These are phyloP conservation scores for Aspergillus sp. DNA, from an alignment of 2,329 filamentous ascomycete genomes.

Conservation along the genomic window DNA sequence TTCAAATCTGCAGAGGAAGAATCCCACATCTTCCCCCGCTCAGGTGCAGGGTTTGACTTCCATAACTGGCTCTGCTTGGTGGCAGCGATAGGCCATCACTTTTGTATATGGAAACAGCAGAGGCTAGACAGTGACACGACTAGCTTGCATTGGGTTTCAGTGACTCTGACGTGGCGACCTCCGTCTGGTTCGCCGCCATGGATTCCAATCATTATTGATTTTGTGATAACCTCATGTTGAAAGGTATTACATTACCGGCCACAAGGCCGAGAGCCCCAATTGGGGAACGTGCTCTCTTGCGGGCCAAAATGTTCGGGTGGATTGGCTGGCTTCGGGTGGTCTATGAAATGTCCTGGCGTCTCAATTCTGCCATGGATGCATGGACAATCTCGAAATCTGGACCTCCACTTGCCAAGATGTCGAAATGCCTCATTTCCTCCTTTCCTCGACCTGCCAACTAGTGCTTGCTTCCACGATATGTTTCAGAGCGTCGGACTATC, in stretches of 20 bases:
- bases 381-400: slow-evolving; percentile 3
- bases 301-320: too few species aligned
- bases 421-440: not conserved
- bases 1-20: slow-evolving; percentile 31
- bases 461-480: slow-evolving; percentile 6
- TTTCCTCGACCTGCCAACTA: slow-evolving; percentile 2
- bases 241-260: slow-evolving; percentile 1
- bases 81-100: slow-evolving; percentile 25
- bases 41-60: slow-evolving; percentile 29
- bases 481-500: slow-evolving; percentile 16
- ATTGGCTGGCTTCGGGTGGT: not conserved
- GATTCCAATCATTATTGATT: slow-evolving; percentile 7
- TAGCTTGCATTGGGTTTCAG: too few species aligned
- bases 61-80: slow-evolving; percentile 17
- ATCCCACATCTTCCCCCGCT: slow-evolving; percentile 31
- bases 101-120: slow-evolving; percentile 23
- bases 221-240: slow-evolving; percentile 1
- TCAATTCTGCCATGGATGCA: slow-evolving; percentile 3
- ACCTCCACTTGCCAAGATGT: slow-evolving; percentile 11
- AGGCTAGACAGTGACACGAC: slow-evolving; percentile 25
- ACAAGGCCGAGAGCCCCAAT: not conserved
- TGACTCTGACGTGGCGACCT: slow-evolving; percentile 32
- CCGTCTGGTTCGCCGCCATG: slow-evolving; percentile 24
- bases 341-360: slow-evolving; percentile 3
- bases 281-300: not conserved